phyloP scores from a whole-genome alignment of 768 basidiomycete genomes.

The Boletus vermiculosoides region DNA sequence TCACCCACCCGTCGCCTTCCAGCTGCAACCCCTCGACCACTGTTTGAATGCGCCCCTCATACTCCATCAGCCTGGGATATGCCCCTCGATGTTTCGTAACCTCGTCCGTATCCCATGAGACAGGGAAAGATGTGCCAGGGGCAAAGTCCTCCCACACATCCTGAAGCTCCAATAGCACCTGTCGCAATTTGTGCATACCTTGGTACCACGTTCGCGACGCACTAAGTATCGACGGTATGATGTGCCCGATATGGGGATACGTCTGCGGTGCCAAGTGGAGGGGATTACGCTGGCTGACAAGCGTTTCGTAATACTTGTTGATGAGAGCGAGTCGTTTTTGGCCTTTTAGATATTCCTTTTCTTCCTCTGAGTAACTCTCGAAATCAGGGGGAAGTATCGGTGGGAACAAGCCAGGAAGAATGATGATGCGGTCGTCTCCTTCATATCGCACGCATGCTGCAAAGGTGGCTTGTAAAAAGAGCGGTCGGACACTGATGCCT shows the following conservation, averaged over 20 bases:
- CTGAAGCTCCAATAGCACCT: not conserved
- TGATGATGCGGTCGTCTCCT: slow-evolving; percentile 4
- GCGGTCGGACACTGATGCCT: slow-evolving; percentile 13
- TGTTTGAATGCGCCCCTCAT: not conserved
- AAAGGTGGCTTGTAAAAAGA: slow-evolving; percentile 12
- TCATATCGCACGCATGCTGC: slow-evolving; percentile 6
- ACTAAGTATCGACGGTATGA: not conserved
- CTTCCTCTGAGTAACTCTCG: not conserved
- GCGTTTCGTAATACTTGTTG: slow-evolving; percentile 7
- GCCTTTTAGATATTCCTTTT: not conserved
- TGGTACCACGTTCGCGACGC: slow-evolving; percentile 8
- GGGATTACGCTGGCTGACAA: not conserved
- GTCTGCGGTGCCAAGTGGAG: not conserved
- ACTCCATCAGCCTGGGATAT: not conserved
- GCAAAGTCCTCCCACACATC: not conserved
- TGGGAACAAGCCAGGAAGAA: not conserved
- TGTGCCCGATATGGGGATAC: not conserved
- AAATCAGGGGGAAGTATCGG: slow-evolving; percentile 1
- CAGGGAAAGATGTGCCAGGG: not conserved
- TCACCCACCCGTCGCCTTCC: slow-evolving; percentile 1
- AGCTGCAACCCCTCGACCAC: not conserved
- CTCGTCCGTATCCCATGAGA: not conserved
- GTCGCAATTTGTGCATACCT: slow-evolving; percentile 1
- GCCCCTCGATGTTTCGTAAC: not conserved
- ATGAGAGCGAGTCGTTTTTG: slow-evolving; percentile 4